These are phyloP conservation scores for Mangifera indica DNA, from an alignment of 345 rosid species.

Conservation along the genomic window DNA sequence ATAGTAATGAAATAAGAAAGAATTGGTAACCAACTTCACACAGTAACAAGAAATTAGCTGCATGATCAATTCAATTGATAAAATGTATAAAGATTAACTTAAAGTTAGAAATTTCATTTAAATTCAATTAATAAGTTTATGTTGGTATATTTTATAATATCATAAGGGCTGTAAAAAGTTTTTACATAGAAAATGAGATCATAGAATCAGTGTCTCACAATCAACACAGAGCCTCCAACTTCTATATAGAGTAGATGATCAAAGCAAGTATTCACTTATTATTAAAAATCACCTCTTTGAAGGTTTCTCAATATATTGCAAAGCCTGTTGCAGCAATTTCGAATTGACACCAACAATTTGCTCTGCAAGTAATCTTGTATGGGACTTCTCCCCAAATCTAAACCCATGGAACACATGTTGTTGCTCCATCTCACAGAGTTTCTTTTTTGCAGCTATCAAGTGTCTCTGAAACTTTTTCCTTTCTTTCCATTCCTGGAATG, in stretches of 20 bases:
- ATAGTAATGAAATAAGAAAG: not conserved
- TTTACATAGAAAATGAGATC: not conserved
- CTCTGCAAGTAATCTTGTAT: slow-evolving; percentile 63
- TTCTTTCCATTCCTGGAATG: slow-evolving; percentile 89
- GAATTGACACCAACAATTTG: slow-evolving; percentile 68
- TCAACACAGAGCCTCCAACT: not conserved
- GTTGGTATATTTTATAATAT: not conserved
- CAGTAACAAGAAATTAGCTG: not conserved
- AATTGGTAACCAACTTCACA: not conserved
- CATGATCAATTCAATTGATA: not conserved
- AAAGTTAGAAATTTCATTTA: not conserved
- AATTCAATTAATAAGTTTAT: not conserved
- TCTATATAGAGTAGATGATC: not conserved
- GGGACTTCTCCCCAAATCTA: slow-evolving; percentile 68
- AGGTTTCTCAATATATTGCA: slow-evolving; percentile 50
- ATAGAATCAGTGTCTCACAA: not conserved
- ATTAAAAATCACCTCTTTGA: slow-evolving; percentile 49
- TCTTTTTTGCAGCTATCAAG: slow-evolving; percentile 84
- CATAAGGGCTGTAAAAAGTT: not conserved
- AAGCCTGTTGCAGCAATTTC: slow-evolving; percentile 70
- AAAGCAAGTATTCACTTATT: not conserved
- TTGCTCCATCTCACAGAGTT: slow-evolving; percentile 74
- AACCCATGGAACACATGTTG: slow-evolving; percentile 86
- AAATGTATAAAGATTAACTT: not conserved
- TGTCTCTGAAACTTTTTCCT: slow-evolving; percentile 67